A percentile compares a stretch with the other conserved stretches of the same genome.
These are phyloP conservation scores for Naganishia vaughanmartiniae DNA, from an alignment of 768 basidiomycete genomes.

Conservation along the genomic window DNA sequence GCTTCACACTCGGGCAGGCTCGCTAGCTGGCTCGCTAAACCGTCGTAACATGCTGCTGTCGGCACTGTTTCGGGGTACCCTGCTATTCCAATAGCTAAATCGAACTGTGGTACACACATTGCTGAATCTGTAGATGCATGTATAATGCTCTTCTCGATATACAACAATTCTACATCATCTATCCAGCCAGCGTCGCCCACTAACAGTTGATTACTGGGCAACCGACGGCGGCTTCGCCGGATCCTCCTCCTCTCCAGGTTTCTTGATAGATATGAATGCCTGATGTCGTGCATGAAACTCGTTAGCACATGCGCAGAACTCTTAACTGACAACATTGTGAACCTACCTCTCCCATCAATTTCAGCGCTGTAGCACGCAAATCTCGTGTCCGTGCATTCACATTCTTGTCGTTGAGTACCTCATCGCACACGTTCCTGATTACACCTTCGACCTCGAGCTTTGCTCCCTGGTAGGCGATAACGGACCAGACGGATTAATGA, in stretches of 20 bases:
- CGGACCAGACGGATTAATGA: background rate
- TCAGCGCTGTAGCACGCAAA: conserved; percentile 47
- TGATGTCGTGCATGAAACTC: conserved; percentile 20
- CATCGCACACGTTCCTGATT: conserved; percentile 49
- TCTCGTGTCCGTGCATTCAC: conserved; percentile 46
- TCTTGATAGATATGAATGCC: conserved; percentile 48
- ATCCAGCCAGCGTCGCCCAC: background rate
- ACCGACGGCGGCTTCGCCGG: conserved; percentile 2
- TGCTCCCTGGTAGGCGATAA: conserved; percentile 40
- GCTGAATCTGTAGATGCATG: too few relatives aligned
- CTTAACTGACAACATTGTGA: background rate
- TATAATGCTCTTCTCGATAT: background rate
- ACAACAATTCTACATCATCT: background rate
- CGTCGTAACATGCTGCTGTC: too few relatives aligned
- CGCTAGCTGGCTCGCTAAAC: too few relatives aligned
- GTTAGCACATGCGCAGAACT: background rate
- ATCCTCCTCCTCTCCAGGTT: conserved; percentile 40
- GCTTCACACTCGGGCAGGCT: too few relatives aligned
- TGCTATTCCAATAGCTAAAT: too few relatives aligned
- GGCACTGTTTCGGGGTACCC: too few relatives aligned
- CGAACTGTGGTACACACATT: too few relatives aligned
- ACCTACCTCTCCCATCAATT: conserved; percentile 50
- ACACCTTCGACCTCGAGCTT: conserved; percentile 53
- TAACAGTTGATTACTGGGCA: background rate
- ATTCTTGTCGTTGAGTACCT: conserved; percentile 46